Evolutionary conservation across 1,284 basidiomycete genomes (phyloP), one percentile per base, ranked within the genome.

Genomic region (Sporisorium scitamineum): DNA sequence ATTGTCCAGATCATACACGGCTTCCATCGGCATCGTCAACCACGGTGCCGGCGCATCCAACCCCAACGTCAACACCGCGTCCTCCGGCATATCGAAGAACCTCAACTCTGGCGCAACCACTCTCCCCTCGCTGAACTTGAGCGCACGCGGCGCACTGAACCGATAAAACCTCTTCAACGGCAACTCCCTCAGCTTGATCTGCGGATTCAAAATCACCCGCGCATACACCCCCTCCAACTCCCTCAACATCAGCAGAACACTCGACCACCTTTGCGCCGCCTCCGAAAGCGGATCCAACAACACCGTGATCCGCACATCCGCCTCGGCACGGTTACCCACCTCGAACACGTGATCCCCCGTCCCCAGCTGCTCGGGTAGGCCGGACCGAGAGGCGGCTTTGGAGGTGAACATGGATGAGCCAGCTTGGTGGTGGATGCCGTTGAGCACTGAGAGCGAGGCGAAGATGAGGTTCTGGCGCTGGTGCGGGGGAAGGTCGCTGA

Each of bases 151-250:
- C 2, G 95, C 87, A 53, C 90, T 91, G 80, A 91, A 94, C 4
- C 93, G 91, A 85, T 97, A 97, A 87, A 97, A 99, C n/a, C 92
- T 89, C 86, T 96, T 97, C 45, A 98, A 87, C 1, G 95, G 94
- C 48, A 97, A 87, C 86, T 97, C 93, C 6, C 81, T 32, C 41
- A 73, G 22, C 37, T 68, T 67, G 32, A 70, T 57, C 10, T 67
- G 44, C 18, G 79, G 73, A 48, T 85, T 85, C 44, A 85, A 54
- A 13, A 83, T 68, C 24, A 85, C 71, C 5, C 75, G 67, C 39
- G 84, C 22, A 18, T 74, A 76, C 2, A 79, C 74, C 16, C 77
- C 81, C 18, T 65, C 24, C 45, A 83, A 20, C 27, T 61, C 42
- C n/a, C 62, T 27, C 16, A 83, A 55, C 65, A 79, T 70, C 11